Conservation (phyloP, 192 early-diverging fungal species). For the Coemansia sp. region DNA sequence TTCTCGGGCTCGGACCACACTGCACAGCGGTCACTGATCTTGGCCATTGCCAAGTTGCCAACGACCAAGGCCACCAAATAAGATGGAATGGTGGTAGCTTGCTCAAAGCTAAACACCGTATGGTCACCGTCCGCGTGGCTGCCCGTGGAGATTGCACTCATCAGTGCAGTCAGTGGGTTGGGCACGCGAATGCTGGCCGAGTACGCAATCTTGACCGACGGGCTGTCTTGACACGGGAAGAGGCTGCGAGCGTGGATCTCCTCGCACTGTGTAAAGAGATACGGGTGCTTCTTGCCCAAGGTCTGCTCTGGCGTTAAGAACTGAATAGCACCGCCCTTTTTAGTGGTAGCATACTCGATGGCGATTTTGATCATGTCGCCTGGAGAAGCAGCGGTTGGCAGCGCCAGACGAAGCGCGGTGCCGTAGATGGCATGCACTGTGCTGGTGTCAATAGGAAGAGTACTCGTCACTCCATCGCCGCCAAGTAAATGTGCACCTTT, state of each 20-base stretch:
- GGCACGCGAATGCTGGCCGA: constrained; percentile 81
- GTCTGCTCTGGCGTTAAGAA: constrained; percentile 94
- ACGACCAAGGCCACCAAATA: constrained; percentile 95
- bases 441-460: constrained; percentile 33
- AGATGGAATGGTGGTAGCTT: constrained; percentile 87
- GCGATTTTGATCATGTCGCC: constrained; percentile 60
- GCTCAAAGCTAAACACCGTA: constrained; percentile 79
- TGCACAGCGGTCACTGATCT: constrained; percentile 88
- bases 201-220: constrained; percentile 87
- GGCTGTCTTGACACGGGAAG: constrained; percentile 88
- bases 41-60: constrained; percentile 69
- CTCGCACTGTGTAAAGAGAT: constrained; percentile 98
- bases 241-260: constrained; percentile 92
- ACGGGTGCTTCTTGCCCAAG: constrained; percentile 89
- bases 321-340: constrained; percentile 86
- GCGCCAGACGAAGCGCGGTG: constrained; percentile 67
- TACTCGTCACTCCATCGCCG: constrained; percentile 1
- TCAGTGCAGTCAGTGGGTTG: constrained; percentile 81
- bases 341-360: constrained; percentile 79
- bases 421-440: constrained; percentile 71
- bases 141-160: constrained; percentile 84
- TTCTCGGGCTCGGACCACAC: constrained; percentile 91
- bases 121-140: constrained; percentile 59
- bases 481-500: constrained; percentile 15
- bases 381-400: constrained; percentile 53